These are phyloP conservation scores for Vicia faba DNA, from an alignment of 306 rosid genomes.

Conservation along the genomic window DNA sequence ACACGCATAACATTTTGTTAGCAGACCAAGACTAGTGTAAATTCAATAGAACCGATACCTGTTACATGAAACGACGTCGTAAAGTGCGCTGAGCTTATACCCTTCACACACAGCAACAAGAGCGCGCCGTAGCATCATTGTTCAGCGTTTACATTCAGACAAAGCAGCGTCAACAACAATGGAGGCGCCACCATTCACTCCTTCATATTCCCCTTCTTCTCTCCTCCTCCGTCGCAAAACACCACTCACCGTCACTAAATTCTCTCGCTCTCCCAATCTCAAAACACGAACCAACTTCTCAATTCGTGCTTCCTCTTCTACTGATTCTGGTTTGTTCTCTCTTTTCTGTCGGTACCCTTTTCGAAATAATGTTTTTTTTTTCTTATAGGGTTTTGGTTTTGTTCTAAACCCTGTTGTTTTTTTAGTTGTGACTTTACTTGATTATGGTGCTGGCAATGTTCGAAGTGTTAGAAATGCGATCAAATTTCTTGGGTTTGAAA, in stretches of 20 bases:
- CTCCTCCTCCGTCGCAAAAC: slow-evolving; percentile 48
- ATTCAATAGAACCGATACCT: too few species aligned
- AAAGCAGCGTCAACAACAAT: slow-evolving; percentile 35
- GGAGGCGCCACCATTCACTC: slow-evolving; percentile 72
- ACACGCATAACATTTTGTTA: too few species aligned
- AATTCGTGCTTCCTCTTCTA: slow-evolving; percentile 68
- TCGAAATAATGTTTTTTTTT: not conserved
- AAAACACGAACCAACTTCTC: slow-evolving; percentile 51
- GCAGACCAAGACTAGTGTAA: too few species aligned
- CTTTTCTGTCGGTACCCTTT: slow-evolving; percentile 30
- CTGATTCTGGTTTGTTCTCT: slow-evolving; percentile 59
- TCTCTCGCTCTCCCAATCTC: slow-evolving; percentile 31
- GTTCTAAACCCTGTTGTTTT: not conserved
- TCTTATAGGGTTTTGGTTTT: not conserved
- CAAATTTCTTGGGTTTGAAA: slow-evolving; percentile 73
- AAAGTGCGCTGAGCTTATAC: too few species aligned
- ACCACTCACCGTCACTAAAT: slow-evolving; percentile 2
- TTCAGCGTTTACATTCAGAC: not conserved
- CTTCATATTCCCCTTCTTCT: slow-evolving; percentile 48
- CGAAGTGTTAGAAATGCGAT: slow-evolving; percentile 91
- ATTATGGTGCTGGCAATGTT: slow-evolving; percentile 95
- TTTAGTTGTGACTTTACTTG: slow-evolving; percentile 86
- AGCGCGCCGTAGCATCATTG: too few species aligned
- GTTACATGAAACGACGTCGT: too few species aligned
- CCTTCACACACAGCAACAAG: too few species aligned